Percentiles rank a stretch among this genome's conserved stretches.
Conservation (phyloP, 2,329 filamentous ascomycete species). For the Penicillium sp. region DNA sequence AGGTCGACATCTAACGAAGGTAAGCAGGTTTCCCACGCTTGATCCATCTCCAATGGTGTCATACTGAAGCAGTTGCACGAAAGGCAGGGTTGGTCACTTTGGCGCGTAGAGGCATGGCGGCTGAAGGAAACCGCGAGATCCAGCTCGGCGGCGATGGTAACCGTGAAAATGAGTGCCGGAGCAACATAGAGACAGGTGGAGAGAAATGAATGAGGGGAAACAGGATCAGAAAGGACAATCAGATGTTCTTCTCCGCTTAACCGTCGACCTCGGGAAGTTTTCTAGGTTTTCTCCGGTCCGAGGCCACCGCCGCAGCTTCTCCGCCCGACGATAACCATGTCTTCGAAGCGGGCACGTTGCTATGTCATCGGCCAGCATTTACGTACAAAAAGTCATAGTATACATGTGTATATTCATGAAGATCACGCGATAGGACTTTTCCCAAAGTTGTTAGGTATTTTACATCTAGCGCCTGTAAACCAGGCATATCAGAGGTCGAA, state of each 20-base stretch:
- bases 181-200: conserved; percentile 42
- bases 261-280: conserved; percentile 29
- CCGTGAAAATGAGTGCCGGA: conserved; percentile 39
- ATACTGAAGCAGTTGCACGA: conserved; percentile 53
- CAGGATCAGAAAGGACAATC: conserved; percentile 20
- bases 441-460: neutral
- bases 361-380: neutral
- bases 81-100: conserved; percentile 65
- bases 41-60: conserved; percentile 10
- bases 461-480: neutral
- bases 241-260: conserved; percentile 28
- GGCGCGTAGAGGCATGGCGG: conserved; percentile 75
- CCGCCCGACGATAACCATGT: conserved; percentile 15
- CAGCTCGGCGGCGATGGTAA: conserved; percentile 46
- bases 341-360: neutral
- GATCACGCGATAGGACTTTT: neutral
- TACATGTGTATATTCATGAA: neutral
- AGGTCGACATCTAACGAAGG: conserved; percentile 43
- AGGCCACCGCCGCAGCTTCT: conserved; percentile 16
- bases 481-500: neutral
- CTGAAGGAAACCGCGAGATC: conserved; percentile 44
- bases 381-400: neutral
- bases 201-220: conserved; percentile 14
- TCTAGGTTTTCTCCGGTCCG: conserved; percentile 27
- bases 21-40: conserved; percentile 13